These are phyloP conservation scores for Linnemannia exigua DNA, from an alignment of 192 early-diverging fungal species.

Conservation along the genomic window DNA sequence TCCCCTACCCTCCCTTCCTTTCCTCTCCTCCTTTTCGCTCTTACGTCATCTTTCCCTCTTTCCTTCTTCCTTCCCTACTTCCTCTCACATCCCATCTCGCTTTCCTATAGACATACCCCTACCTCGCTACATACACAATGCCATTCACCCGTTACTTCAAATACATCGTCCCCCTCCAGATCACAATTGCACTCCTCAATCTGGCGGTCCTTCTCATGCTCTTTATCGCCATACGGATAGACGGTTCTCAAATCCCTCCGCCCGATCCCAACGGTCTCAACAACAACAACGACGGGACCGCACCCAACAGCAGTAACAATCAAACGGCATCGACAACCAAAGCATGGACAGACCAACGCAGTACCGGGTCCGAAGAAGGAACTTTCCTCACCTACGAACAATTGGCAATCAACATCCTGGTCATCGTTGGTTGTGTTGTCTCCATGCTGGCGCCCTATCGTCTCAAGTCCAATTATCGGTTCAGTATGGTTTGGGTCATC, in stretches of 20 bases:
- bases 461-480: not conserved
- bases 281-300: not conserved
- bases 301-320: not conserved
- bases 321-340: constrained; percentile 2
- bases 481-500: constrained; percentile 19
- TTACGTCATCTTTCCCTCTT: not conserved
- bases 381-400: constrained; percentile 24
- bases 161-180: not conserved
- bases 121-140: not conserved
- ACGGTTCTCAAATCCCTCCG: not conserved
- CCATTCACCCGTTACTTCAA: not conserved
- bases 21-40: not conserved
- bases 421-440: constrained; percentile 27
- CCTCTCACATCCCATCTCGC: not conserved
- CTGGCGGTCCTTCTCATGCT: not conserved
- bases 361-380: not conserved
- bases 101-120: not conserved
- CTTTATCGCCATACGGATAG: not conserved
- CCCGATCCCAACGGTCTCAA: not conserved
- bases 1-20: not conserved
- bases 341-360: not conserved
- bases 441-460: not conserved
- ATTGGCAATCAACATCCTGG: constrained; percentile 16
- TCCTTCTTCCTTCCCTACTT: not conserved
- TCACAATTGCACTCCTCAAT: not conserved